Percentiles rank a stretch among this genome's conserved stretches.
phyloP scores from a whole-genome alignment of 1,139 yeast species.

The Wickerhamomyces sp. region DNA sequence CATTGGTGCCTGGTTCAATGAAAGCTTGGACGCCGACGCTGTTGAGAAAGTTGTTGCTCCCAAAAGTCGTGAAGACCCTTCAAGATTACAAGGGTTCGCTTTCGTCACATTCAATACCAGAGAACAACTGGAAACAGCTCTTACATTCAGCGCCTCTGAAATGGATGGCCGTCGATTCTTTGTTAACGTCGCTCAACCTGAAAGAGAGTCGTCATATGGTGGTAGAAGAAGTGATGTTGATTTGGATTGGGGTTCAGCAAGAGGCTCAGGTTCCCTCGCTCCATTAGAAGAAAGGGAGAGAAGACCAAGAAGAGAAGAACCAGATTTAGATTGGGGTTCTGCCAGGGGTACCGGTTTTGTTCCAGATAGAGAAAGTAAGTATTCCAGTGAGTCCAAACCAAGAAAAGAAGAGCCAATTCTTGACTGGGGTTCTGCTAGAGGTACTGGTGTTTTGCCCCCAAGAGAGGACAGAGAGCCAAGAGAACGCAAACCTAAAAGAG shows the following conservation, averaged over 20 bases:
- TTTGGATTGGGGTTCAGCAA: slow-evolving; percentile 42
- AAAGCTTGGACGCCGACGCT: slow-evolving; percentile 54
- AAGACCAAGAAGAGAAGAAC: slow-evolving; percentile 37
- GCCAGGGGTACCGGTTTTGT: slow-evolving; percentile 23
- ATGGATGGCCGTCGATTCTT: slow-evolving; percentile 74
- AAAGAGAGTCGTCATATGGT: slow-evolving; percentile 35
- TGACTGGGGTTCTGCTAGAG: slow-evolving; percentile 37
- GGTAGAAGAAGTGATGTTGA: slow-evolving; percentile 36
- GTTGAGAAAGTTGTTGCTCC: slow-evolving; percentile 57
- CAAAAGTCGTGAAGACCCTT: slow-evolving; percentile 53
- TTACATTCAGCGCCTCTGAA: slow-evolving; percentile 57
- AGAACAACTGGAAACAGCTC: slow-evolving; percentile 63
- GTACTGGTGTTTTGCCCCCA: slow-evolving; percentile 3
- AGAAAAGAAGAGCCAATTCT: slow-evolving; percentile 43
- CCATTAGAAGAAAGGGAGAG: slow-evolving; percentile 24
- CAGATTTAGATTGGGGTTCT: slow-evolving; percentile 46
- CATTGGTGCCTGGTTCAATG: slow-evolving; percentile 63
- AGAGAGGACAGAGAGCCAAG: slow-evolving; percentile 25
- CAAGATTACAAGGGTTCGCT: slow-evolving; percentile 79
- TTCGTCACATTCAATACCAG: slow-evolving; percentile 73
- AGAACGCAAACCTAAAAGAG: slow-evolving; percentile 35
- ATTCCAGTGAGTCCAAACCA: slow-evolving; percentile 31
- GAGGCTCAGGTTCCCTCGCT: slow-evolving; percentile 13
- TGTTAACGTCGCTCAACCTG: slow-evolving; percentile 89
- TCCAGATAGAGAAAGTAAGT: slow-evolving; percentile 21